Base-by-base conservation (phyloP, 2,329 filamentous ascomycete species). In the Exophiala sideris region DNA sequence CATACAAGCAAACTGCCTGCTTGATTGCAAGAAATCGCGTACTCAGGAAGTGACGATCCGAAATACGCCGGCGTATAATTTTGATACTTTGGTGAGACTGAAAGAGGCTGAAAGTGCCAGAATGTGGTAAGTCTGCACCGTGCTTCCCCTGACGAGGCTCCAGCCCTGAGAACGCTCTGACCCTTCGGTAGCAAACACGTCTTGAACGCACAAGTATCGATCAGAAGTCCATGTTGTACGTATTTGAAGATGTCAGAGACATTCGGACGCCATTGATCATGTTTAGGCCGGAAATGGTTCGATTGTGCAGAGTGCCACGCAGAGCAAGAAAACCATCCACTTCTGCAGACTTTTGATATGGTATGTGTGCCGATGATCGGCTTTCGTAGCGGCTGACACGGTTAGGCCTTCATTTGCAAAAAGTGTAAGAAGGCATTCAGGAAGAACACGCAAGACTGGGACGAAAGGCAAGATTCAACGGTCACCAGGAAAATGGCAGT, bases 391-490 rank as follows among this genome's bases (percentile, higher is more conserved):
- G 11, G 11, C 11, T 14, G 35, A 44, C 52, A 20, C 10, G 21
- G 12, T 3, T 45, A 74, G 71, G 82, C 79, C 35, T 97, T 99
- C 68, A 90, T 89, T 48, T 99, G 94, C 82, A 99, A 99, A 67
- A 99, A 99, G 77, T 99, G 94, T 84, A 91, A 88, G 65, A 99
- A 99, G 75, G 91, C 87, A 73, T 99, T 99, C 79, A 87, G 94
- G 64, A 99, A 97, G 71, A 89, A 99, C 66, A 87, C 87, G 42
- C 77, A 83, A 61, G 89, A 96, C 70, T 96, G 96, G 66, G 94
- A 99, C 64, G 94, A 99, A 65, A 87, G 77, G 78, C 79, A 63
- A 44, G 62, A 54, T 44, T 41, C 32, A 14, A 33, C 8, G 20
- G 21, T 8, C 24, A 3, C 5, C 24, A 5, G 24, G 24, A 8